Evolutionary conservation across 225 moss, liverwort and hornwort genomes (phyloP).

Genomic region (Sphagnum tenellum): DNA sequence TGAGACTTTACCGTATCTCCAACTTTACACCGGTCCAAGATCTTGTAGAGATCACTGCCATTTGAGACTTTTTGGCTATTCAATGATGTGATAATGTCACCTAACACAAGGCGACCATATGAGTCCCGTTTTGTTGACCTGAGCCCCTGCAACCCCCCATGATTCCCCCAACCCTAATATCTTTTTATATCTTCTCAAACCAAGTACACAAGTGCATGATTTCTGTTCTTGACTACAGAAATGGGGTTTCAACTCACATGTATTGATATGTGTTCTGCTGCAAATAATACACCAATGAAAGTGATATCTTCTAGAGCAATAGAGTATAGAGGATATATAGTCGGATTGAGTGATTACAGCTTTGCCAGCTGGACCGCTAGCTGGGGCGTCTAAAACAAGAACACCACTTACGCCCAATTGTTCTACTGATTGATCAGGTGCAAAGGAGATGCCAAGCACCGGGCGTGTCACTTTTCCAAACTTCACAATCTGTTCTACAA

Average conservation of each 20-base stretch:
- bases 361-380: conserved; percentile 85
- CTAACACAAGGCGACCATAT: conserved; percentile 87
- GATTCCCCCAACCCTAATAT: too few species aligned
- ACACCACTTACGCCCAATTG: conserved; percentile 95
- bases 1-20: conserved; percentile 60
- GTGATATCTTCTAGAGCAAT: too few species aligned
- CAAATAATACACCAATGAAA: too few species aligned
- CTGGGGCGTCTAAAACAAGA: conserved; percentile 92
- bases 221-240: too few species aligned
- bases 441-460: conserved; percentile 90
- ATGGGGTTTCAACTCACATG: too few species aligned
- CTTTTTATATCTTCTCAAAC: too few species aligned
- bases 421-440: conserved; percentile 96
- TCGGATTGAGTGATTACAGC: conserved; percentile 48
- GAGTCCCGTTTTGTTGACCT: conserved; percentile 67
- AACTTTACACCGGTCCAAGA: conserved; percentile 93
- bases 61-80: conserved; percentile 82
- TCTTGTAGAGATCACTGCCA: conserved; percentile 95
- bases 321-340: too few species aligned
- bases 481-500: conserved; percentile 92
- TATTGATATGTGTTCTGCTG: too few species aligned
- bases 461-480: conserved; percentile 95
- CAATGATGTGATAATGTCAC: conserved; percentile 84
- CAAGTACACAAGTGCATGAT: too few species aligned
- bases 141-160: conserved; percentile 32